Evolutionary conservation across 179 eudicot species (phyloP), one percentile per base, ranked within the genome.

Genomic region (Camellia oleifera): DNA sequence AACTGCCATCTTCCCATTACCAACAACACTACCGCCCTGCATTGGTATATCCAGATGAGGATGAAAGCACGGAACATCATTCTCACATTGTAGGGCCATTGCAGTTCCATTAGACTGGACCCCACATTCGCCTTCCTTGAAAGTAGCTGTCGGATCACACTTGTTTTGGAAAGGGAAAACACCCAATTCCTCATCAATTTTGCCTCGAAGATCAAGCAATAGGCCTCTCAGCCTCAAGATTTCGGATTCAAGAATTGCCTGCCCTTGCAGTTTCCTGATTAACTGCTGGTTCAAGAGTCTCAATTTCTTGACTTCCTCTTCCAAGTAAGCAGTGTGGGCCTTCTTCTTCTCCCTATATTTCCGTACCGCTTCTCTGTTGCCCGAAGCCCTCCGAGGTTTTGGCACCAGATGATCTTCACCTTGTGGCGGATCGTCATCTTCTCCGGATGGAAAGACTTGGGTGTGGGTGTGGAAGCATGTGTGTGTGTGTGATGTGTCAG

Each of bases 291-390:
- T 92, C 80, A 86, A 40, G 45, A 76, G 0, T 54, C 89, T 78
- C 69, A 90, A 82, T 71, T 88, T 90, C 83, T 61, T 85, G 7
- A 90, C 97, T 76, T 90, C 94, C 64, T 90, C 91, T 67, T 92
- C 97, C 61, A 92, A 83, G 40, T 81, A 88, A 26, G 89, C 92
- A 0, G 86, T 73, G 58, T 86, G 89, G 4, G 92, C 97, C 82
- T 89, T 90, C 85, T 92, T 92, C 86, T 90, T 92, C 87, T 90
- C 91, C 69, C 94, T 50, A 48, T 89, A 92, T 86, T 89, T 92
- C 74, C 89, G 72, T 12, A 92, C 97, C 1, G 97, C 97, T 79
- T 89, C 94, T 20, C 91, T 84, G 66, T 92, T 92, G 2, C 97
- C 91, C 74, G 78, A 79, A 64, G 90, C 81, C 78, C 78, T 81